Evolutionary conservation across 352 stramenopile species (phyloP).

Genomic region (Elongisporangium undulatum): DNA sequence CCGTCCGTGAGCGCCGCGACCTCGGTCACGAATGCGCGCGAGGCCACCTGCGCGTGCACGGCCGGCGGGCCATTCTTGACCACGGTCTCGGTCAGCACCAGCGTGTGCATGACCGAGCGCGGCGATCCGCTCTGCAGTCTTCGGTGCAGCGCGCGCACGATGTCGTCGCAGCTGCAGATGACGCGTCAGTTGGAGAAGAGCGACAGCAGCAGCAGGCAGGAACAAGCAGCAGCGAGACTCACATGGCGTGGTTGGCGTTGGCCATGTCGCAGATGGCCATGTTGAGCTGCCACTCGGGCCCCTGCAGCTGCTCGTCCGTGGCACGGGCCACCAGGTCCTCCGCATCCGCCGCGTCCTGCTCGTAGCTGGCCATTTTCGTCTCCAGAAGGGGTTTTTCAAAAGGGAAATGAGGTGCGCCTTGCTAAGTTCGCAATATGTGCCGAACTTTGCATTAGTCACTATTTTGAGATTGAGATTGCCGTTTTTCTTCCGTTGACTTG

Average conservation of each 20-base stretch:
- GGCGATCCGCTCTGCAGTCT: conserved; percentile 48
- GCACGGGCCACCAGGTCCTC: conserved; percentile 50
- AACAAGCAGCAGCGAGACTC: conserved; percentile 3
- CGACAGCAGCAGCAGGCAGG: background rate
- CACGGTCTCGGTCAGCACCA: conserved; percentile 65
- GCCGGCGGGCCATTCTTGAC: conserved; percentile 73
- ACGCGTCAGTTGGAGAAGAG: background rate
- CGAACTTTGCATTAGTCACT: background rate
- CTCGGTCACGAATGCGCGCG: conserved; percentile 60
- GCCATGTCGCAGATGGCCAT: conserved; percentile 64
- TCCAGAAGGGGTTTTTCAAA: conserved; percentile 1
- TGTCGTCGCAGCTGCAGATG: conserved; percentile 39
- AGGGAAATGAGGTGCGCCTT: background rate
- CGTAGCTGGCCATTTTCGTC: conserved; percentile 33
- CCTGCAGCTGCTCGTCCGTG: conserved; percentile 41
- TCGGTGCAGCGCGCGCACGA: conserved; percentile 53
- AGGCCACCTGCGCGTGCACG: conserved; percentile 53
- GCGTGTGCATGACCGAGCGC: conserved; percentile 39
- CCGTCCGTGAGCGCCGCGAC: conserved; percentile 65
- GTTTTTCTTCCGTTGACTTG: background rate
- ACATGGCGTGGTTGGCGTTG: conserved; percentile 46
- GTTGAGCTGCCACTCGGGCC: conserved; percentile 70
- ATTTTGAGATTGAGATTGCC: background rate
- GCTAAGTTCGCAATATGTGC: background rate
- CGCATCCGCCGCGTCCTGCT: conserved; percentile 28